These are phyloP conservation scores for Hypoxylon sp. DNA, from an alignment of 2,329 filamentous ascomycete species.

Conservation along the genomic window DNA sequence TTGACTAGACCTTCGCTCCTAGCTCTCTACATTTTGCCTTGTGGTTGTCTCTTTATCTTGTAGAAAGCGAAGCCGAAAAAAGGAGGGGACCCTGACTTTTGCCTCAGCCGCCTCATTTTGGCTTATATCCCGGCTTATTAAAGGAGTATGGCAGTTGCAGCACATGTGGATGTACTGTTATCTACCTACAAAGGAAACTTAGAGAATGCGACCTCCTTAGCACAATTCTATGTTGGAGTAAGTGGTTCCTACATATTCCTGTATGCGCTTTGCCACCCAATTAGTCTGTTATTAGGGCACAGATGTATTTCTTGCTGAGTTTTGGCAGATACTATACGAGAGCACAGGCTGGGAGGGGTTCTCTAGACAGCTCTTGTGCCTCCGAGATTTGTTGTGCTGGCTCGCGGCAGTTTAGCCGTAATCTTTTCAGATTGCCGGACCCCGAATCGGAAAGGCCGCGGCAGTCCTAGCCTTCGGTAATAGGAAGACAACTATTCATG, in stretches of 20 bases:
- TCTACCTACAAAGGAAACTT: background rate
- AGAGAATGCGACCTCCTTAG: background rate
- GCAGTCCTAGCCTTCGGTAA: conserved; percentile 26
- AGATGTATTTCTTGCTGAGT: conserved; percentile 5
- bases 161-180: conserved; percentile 11
- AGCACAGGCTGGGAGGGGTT: background rate
- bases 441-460: conserved; percentile 23
- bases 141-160: conserved; percentile 33
- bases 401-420: conserved; percentile 39
- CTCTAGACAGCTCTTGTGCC: conserved; percentile 6
- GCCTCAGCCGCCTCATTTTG: conserved; percentile 33
- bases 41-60: conserved; percentile 30
- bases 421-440: conserved; percentile 29
- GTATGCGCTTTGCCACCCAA: background rate
- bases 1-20: background rate
- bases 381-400: conserved; percentile 5
- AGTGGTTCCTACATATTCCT: conserved; percentile 9
- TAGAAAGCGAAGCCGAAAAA: conserved; percentile 30
- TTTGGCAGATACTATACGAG: background rate
- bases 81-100: conserved; percentile 35
- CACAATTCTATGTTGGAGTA: conserved; percentile 10
- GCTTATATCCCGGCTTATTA: conserved; percentile 42
- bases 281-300: background rate
- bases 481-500: background rate
- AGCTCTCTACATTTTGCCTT: background rate